Conservation (phyloP, 257 asterid genomes). For the Perilla frutescens region DNA sequence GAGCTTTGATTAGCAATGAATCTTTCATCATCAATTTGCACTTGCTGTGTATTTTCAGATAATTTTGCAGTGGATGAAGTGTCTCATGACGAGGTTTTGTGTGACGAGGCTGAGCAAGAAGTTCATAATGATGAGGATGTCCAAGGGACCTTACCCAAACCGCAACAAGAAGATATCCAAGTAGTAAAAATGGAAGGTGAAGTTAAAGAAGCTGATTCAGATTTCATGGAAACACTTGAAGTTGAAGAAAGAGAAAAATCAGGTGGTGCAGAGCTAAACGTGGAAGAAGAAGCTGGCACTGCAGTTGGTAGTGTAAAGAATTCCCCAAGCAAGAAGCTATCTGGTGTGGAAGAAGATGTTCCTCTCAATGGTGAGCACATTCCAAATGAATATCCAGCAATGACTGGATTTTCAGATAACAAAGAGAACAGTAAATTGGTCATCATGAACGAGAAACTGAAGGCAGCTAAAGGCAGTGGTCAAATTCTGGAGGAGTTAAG, state of each 20-base stretch:
- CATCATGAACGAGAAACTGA: constrained; percentile 32
- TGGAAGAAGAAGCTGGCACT: too few relatives aligned
- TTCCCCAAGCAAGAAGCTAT: constrained; percentile 12
- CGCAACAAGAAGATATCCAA: constrained; percentile 18
- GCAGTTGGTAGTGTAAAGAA: background rate
- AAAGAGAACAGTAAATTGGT: constrained; percentile 58
- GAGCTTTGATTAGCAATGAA: background rate
- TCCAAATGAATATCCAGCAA: constrained; percentile 16
- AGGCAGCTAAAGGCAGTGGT: constrained; percentile 24
- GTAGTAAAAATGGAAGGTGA: background rate
- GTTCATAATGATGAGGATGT: constrained; percentile 1
- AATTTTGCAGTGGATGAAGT: constrained; percentile 26
- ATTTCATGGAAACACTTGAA: constrained; percentile 18
- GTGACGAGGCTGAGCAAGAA: constrained; percentile 28
- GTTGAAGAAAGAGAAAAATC: constrained; percentile 23
- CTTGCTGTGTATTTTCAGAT: background rate
- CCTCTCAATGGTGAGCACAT: too few relatives aligned
- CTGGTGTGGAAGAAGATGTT: too few relatives aligned
- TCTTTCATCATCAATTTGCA: background rate
- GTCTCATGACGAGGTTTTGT: background rate
- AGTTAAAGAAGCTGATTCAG: background rate
- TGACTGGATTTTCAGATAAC: constrained; percentile 44
- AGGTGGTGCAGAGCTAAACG: background rate
- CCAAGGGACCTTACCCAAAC: constrained; percentile 16
- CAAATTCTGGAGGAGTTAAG: constrained; percentile 37